Evolutionary conservation across 495 filamentous ascomycete species (phyloP).

Genomic region (Patellaria atrata): DNA sequence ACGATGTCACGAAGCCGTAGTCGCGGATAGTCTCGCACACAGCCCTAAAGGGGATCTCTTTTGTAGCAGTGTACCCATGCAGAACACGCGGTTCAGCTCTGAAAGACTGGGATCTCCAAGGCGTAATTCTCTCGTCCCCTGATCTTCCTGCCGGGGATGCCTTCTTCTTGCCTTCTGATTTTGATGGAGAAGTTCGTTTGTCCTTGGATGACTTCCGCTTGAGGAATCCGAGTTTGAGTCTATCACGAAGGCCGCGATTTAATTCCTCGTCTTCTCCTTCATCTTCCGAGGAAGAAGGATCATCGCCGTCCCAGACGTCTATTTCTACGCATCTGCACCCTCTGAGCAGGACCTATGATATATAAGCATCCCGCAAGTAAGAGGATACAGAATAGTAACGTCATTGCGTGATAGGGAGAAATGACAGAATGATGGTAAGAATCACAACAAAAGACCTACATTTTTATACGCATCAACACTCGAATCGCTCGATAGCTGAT

Average conservation of each 20-base stretch:
- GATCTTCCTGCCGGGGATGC: constrained; percentile 1
- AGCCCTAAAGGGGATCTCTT: constrained; percentile 67
- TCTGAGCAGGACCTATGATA: constrained; percentile 44
- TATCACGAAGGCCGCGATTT: constrained; percentile 10
- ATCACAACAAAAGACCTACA: constrained; percentile 33
- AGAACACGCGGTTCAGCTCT: constrained; percentile 60
- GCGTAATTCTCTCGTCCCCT: constrained; percentile 19
- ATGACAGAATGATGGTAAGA: background rate
- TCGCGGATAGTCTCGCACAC: constrained; percentile 71
- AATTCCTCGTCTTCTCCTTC: constrained; percentile 17
- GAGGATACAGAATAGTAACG: background rate
- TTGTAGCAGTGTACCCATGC: constrained; percentile 84
- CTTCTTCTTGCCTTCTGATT: no score
- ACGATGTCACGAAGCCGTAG: constrained; percentile 52
- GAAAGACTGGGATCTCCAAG: constrained; percentile 26
- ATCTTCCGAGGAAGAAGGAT: constrained; percentile 28
- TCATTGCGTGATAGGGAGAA: background rate
- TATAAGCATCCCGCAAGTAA: constrained; percentile 5
- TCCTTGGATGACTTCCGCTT: background rate
- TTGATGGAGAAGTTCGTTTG: background rate
- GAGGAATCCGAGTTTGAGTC: constrained; percentile 18
- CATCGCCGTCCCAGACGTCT: constrained; percentile 84
- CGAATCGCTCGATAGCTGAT: constrained; percentile 75
- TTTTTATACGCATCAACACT: constrained; percentile 71
- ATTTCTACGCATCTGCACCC: constrained; percentile 94